Conservation (phyloP, 345 rosid species). For the Ailanthus altissimus region DNA sequence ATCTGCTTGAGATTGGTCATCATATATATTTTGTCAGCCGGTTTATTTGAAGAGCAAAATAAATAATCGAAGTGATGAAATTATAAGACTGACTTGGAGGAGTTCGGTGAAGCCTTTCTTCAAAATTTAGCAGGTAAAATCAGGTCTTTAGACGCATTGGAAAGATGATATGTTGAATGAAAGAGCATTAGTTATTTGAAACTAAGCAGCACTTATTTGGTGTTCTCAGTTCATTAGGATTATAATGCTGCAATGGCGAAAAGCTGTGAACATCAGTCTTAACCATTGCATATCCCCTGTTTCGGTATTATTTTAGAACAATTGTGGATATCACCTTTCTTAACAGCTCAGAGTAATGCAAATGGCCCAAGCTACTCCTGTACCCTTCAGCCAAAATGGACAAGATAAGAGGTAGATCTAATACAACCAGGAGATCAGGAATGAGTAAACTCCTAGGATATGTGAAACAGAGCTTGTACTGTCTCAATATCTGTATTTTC, state of each 20-base stretch:
- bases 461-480: not conserved
- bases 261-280: not conserved
- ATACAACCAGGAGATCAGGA: not conserved
- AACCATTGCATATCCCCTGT: not conserved
- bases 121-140: not conserved
- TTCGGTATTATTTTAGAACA: not conserved
- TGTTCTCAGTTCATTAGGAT: not conserved
- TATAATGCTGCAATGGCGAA: not conserved
- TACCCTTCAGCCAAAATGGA: not conserved
- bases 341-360: not conserved
- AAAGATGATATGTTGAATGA: not conserved
- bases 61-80: too few species aligned
- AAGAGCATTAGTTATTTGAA: not conserved
- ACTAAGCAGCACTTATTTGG: not conserved
- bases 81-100: not conserved
- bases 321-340: not conserved
- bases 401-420: not conserved
- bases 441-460: not conserved
- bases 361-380: not conserved
- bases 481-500: not conserved
- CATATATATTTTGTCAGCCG: too few species aligned
- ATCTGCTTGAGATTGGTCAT: not conserved
- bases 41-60: too few species aligned
- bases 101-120: not conserved
- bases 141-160: not conserved